These are phyloP conservation scores for Aegle marmelos DNA, from an alignment of 345 rosid genomes.

Conservation along the genomic window DNA sequence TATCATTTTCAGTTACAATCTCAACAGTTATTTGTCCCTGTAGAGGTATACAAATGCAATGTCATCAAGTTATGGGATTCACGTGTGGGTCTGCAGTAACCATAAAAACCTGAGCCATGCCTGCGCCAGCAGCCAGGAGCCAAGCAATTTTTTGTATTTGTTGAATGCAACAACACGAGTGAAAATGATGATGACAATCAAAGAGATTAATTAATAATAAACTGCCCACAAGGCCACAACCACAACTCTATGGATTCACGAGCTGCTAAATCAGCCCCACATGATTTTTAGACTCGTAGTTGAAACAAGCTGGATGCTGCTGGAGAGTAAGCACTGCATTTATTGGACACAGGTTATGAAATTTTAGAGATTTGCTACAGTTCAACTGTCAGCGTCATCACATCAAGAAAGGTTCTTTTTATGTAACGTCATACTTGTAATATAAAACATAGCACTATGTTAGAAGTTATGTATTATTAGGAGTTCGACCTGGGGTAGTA, in stretches of 20 bases:
- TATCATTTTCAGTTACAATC: background rate
- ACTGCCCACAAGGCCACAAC: background rate
- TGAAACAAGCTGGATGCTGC: background rate
- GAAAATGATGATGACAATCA: too few species aligned
- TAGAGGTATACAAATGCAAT: background rate
- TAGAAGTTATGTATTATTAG: too few species aligned
- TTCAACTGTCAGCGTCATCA: too few species aligned
- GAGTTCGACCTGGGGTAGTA: too few species aligned
- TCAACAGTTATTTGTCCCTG: background rate
- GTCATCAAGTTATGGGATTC: background rate
- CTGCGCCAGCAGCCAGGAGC: background rate
- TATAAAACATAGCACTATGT: too few species aligned
- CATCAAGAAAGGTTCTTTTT: too few species aligned
- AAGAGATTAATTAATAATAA: background rate
- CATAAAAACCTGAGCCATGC: conserved; percentile 7
- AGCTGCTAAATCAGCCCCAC: background rate
- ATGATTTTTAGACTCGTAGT: background rate
- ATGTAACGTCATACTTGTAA: too few species aligned
- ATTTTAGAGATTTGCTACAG: background rate
- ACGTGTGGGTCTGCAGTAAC: background rate
- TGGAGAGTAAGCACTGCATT: background rate
- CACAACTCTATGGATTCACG: conserved; percentile 6
- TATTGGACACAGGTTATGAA: background rate
- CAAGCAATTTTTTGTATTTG: background rate
- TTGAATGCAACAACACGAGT: background rate